Conservation (phyloP, 2,329 filamentous ascomycete species). For the Hypoxylon sp. region DNA sequence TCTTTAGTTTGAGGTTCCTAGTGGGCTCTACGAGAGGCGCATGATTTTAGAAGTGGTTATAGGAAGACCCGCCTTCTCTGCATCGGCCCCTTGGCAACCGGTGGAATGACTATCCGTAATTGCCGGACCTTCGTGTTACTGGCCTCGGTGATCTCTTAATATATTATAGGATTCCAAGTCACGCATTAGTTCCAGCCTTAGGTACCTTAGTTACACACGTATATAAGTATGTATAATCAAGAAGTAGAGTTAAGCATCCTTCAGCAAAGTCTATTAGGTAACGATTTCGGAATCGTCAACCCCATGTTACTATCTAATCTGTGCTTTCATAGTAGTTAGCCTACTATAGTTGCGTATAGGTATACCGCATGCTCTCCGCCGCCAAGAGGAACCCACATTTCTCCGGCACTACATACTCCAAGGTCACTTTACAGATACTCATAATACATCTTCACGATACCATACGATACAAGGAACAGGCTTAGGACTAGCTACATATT, state of each 20-base stretch:
- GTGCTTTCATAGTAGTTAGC: neutral
- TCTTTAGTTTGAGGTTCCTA: conserved; percentile 10
- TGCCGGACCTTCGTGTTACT: neutral
- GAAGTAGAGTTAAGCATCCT: neutral
- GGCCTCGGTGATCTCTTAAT: conserved; percentile 1
- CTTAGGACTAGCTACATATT: neutral
- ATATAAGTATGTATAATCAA: neutral
- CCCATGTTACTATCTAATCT: neutral
- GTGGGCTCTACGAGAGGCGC: conserved; percentile 12
- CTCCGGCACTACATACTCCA: neutral
- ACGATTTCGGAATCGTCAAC: neutral
- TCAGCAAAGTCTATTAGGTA: neutral
- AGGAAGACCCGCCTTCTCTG: neutral
- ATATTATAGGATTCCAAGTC: neutral
- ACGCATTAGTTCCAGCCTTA: neutral
- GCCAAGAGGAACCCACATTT: neutral
- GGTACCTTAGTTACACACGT: neutral
- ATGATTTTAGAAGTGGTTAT: neutral
- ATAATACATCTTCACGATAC: neutral
- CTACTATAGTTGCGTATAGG: neutral
- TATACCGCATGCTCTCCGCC: neutral
- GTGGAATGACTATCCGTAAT: conserved; percentile 4
- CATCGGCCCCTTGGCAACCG: neutral
- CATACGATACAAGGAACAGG: neutral
- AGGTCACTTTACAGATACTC: neutral